Base-by-base conservation (phyloP, 345 rosid genomes). In the Eucalyptus pauciflora region DNA sequence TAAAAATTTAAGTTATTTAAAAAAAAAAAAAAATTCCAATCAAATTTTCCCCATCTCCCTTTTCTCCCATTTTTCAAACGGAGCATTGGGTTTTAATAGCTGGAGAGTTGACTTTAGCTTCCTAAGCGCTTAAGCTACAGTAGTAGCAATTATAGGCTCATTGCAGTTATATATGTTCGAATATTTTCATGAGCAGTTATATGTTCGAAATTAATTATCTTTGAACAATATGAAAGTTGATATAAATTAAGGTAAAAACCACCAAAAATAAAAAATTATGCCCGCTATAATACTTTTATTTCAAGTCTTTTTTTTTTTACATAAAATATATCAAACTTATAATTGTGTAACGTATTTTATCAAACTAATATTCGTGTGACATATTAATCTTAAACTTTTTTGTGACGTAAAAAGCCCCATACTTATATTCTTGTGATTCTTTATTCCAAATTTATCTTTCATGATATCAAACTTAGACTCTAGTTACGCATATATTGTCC, bases 351-450 rank as follows among this genome's bases (percentile, higher is more conserved):
- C 62, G 22, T 56, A 56, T 56, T 56, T 56, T 22, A 7, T 56
- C 62, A 22, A 56, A 22, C 4, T 56, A 8, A 56, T 56, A 56
- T 56, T 56, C 2, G 7, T 4, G 1, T 22, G 29, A 56, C 62
- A 56, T 24, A 1, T 56, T 22, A 7, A 56, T 56, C 0, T 9
- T 22, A 4, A 56, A 24, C 1, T 56, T 56, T 56, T 22, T 56
- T 56, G 13, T 8, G 62, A 4, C 1, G 0, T 56, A 56, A 24
- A 56, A 56, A 20, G 24, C 1, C 13, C 62, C 1, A 56, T 4
- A 56, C 6, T 56, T 56, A 56, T 56, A 56, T 56, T 56, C 1
- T 22, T 56, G 12, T 24, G 62, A 56, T 56, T 22, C 24, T 56
- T 56, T 56, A 56, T 56, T 24, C 12, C 5, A 56, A 56, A 56